Percentiles rank a stretch among this genome's conserved stretches.
These are phyloP conservation scores for Ulota crispa DNA, from an alignment of 225 moss, liverwort and hornwort species.

Conservation along the genomic window DNA sequence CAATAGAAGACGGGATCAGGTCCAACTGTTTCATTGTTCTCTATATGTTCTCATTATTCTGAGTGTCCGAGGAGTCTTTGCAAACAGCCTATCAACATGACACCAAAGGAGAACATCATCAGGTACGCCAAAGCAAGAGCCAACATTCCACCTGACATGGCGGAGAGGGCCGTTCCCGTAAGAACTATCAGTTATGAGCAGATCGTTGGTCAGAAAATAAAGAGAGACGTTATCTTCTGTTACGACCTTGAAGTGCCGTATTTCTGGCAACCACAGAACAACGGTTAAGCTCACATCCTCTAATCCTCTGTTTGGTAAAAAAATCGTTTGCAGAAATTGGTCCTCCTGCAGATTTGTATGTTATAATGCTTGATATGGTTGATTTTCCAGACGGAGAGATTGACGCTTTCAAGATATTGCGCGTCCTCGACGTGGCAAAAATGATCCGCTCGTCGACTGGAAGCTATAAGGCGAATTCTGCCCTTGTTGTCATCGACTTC, in stretches of 20 bases:
- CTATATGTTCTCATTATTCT: background rate
- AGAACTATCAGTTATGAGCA: slow-evolving; percentile 53
- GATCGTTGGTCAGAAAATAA: slow-evolving; percentile 38
- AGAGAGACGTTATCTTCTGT: slow-evolving; percentile 52
- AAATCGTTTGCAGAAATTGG: background rate
- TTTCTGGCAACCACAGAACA: slow-evolving; percentile 55
- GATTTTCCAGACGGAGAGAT: slow-evolving; percentile 45
- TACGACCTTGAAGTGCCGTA: slow-evolving; percentile 58
- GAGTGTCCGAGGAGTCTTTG: background rate
- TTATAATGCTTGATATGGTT: background rate
- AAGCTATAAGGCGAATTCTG: slow-evolving; percentile 54
- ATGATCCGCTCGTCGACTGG: slow-evolving; percentile 45
- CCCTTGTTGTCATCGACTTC: slow-evolving; percentile 57
- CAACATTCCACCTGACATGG: slow-evolving; percentile 43
- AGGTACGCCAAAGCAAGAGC: slow-evolving; percentile 41
- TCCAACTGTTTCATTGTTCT: background rate
- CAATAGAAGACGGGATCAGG: background rate
- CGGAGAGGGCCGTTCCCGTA: slow-evolving; percentile 47
- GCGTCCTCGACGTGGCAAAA: slow-evolving; percentile 46
- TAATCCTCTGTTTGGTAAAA: background rate
- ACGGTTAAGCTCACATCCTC: slow-evolving; percentile 17
- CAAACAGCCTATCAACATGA: slow-evolving; percentile 48
- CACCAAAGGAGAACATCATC: slow-evolving; percentile 52
- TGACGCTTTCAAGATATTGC: slow-evolving; percentile 53
- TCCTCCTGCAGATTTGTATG: background rate